A percentile compares a stretch with the other conserved stretches of the same genome.
These are phyloP conservation scores for Yarrowia bubula DNA, from an alignment of 805 yeast species.

Conservation along the genomic window DNA sequence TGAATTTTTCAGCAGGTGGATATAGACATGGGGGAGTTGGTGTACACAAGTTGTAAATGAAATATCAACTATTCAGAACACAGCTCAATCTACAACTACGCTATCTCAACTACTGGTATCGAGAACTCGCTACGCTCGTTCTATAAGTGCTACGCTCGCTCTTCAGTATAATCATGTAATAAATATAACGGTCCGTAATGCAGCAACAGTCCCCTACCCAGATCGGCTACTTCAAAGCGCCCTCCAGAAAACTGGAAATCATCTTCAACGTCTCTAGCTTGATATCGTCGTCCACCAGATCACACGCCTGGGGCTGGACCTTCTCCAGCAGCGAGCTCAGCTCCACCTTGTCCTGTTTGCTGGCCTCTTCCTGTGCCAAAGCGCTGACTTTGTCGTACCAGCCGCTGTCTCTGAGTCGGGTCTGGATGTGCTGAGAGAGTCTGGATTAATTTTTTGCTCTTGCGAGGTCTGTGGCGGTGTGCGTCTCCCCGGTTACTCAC, in stretches of 20 bases:
- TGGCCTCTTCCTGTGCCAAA: constrained; percentile 45
- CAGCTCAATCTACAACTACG: too few species aligned
- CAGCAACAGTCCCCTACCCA: too few species aligned
- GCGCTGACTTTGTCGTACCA: constrained; percentile 78
- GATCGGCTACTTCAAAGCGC: not conserved
- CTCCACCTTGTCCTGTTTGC: constrained; percentile 22
- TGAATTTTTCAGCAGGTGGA: too few species aligned
- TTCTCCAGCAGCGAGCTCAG: not conserved
- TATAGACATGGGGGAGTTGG: too few species aligned
- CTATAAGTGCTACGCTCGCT: too few species aligned
- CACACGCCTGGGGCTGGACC: constrained; percentile 21
- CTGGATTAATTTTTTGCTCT: constrained; percentile 32
- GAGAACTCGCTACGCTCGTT: too few species aligned
- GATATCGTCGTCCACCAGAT: constrained; percentile 44
- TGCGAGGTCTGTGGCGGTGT: not conserved
- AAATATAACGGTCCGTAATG: not conserved
- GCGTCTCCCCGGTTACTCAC: constrained; percentile 35
- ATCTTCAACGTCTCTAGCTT: constrained; percentile 57
- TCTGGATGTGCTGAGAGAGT: constrained; percentile 60
- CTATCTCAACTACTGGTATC: too few species aligned
- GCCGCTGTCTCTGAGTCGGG: constrained; percentile 70
- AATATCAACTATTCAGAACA: too few species aligned
- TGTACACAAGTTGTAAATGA: too few species aligned
- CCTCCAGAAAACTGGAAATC: constrained; percentile 41
- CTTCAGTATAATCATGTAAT: not conserved